Evolutionary conservation across 1,284 basidiomycete species (phyloP).

Genomic region (Caloboletus firmus): DNA sequence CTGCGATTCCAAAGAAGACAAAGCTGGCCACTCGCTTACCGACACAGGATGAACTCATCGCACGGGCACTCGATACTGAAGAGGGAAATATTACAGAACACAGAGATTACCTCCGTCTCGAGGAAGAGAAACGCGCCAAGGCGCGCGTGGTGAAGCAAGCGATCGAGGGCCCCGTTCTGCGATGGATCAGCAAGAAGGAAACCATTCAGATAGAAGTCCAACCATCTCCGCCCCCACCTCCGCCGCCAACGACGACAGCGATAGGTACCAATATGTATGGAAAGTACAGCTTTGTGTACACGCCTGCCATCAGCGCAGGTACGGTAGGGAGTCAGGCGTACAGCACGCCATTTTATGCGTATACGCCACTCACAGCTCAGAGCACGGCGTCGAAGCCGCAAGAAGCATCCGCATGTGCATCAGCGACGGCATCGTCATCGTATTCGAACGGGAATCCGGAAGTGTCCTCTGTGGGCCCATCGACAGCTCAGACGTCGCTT

Average conservation of each 20-base stretch:
- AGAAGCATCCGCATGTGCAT: neutral
- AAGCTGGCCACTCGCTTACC: constrained; percentile 51
- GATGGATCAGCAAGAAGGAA: constrained; percentile 72
- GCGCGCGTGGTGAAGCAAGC: constrained; percentile 59
- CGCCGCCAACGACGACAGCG: neutral
- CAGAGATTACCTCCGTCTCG: constrained; percentile 70
- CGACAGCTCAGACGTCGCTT: neutral
- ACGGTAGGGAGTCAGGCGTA: constrained; percentile 24
- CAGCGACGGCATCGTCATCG: neutral
- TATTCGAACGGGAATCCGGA: neutral
- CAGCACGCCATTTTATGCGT: constrained; percentile 26
- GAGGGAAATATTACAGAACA: constrained; percentile 82
- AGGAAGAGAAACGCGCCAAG: constrained; percentile 78
- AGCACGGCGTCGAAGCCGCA: constrained; percentile 8
- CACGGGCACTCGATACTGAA: constrained; percentile 79
- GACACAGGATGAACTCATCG: constrained; percentile 80
- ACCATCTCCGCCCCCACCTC: constrained; percentile 14
- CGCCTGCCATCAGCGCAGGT: constrained; percentile 8
- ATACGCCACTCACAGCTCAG: constrained; percentile 20
- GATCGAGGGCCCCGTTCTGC: constrained; percentile 69
- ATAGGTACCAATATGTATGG: constrained; percentile 12
- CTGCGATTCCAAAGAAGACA: constrained; percentile 57
- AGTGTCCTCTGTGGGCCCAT: neutral
- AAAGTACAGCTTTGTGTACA: constrained; percentile 31
- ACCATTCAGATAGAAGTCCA: constrained; percentile 39